Percentiles rank a stretch among this genome's conserved stretches.
Evolutionary conservation across 1,139 yeast genomes (phyloP).

Genomic region (Suhomyces guaymorum): DNA sequence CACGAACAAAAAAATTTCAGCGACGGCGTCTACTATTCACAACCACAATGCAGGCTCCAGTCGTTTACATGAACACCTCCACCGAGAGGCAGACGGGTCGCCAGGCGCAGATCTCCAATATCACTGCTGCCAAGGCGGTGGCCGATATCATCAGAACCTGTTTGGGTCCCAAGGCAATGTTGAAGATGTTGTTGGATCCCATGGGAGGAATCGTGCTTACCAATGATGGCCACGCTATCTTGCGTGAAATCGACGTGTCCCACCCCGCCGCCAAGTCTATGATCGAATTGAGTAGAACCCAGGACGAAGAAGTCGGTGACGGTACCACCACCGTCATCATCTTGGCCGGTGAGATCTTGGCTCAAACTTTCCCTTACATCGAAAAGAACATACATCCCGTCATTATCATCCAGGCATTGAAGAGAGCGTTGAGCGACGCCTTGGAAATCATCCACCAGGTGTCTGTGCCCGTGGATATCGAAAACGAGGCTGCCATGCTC

Average conservation of each 20-base stretch:
- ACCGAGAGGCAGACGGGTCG: slow-evolving; percentile 96
- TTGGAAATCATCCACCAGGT: slow-evolving; percentile 83
- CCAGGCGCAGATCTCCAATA: slow-evolving; percentile 94
- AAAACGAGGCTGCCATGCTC: slow-evolving; percentile 84
- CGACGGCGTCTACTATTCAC: slow-evolving; percentile 4
- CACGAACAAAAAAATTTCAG: slow-evolving; percentile 10
- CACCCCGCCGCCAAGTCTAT: slow-evolving; percentile 99
- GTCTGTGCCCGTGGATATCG: slow-evolving; percentile 79
- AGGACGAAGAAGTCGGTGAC: slow-evolving; percentile 99
- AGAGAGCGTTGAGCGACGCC: slow-evolving; percentile 89
- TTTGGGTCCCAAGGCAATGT: slow-evolving; percentile 99
- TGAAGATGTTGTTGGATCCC: slow-evolving; percentile 96
- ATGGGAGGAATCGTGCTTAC: slow-evolving; percentile 98
- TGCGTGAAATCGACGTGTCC: slow-evolving; percentile 86
- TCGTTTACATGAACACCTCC: slow-evolving; percentile 65
- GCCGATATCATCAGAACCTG: slow-evolving; percentile 97
- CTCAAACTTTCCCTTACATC: slow-evolving; percentile 90
- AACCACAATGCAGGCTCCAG: slow-evolving; percentile 49
- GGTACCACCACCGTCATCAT: slow-evolving; percentile 97
- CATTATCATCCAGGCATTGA: slow-evolving; percentile 89
- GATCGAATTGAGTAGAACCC: slow-evolving; percentile 96
- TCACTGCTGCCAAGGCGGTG: slow-evolving; percentile 98
- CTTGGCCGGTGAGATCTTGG: slow-evolving; percentile 93
- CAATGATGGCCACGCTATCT: slow-evolving; percentile 95
- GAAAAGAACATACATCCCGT: slow-evolving; percentile 98